These are phyloP conservation scores for Leucocoprinus sp. DNA, from an alignment of 768 basidiomycete species.

Conservation along the genomic window DNA sequence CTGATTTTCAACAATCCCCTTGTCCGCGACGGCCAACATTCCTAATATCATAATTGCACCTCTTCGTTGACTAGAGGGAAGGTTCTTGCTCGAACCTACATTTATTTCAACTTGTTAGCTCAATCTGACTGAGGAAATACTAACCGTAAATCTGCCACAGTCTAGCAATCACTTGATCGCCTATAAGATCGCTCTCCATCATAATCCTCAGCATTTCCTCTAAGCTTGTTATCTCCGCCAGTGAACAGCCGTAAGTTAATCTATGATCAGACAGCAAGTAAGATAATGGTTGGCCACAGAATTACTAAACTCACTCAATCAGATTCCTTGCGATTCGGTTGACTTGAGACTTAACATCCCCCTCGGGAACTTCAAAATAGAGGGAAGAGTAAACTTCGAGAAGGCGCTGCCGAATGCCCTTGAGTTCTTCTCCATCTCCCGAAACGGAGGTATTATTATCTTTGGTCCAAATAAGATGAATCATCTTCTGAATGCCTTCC, in stretches of 20 bases:
- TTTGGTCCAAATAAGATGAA: constrained; percentile 96
- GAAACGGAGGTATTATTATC: constrained; percentile 76
- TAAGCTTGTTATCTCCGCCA: constrained; percentile 91
- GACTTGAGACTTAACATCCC: constrained; percentile 78
- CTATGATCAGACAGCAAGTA: constrained; percentile 29
- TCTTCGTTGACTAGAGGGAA: constrained; percentile 81
- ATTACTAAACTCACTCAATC: constrained; percentile 63
- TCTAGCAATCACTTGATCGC: constrained; percentile 78
- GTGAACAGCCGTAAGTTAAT: constrained; percentile 82
- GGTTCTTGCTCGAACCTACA: constrained; percentile 61
- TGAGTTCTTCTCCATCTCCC: constrained; percentile 61
- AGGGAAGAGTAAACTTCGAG: constrained; percentile 82
- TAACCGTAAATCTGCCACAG: constrained; percentile 95
- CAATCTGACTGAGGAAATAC: constrained; percentile 19
- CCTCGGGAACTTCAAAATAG: constrained; percentile 65
- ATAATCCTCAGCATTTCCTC: constrained; percentile 96
- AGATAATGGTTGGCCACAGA: not conserved
- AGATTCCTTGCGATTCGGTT: constrained; percentile 94
- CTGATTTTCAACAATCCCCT: constrained; percentile 64
- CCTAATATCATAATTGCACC: constrained; percentile 96
- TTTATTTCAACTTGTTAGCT: no score
- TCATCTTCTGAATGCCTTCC: constrained; percentile 90
- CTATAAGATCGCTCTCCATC: constrained; percentile 85
- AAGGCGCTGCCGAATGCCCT: constrained; percentile 79
- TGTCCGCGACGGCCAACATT: constrained; percentile 87